A percentile compares a stretch with the other conserved stretches of the same genome.
Conservation (phyloP, 2,329 filamentous ascomycete species). For the Trichocomaceae sp. region DNA sequence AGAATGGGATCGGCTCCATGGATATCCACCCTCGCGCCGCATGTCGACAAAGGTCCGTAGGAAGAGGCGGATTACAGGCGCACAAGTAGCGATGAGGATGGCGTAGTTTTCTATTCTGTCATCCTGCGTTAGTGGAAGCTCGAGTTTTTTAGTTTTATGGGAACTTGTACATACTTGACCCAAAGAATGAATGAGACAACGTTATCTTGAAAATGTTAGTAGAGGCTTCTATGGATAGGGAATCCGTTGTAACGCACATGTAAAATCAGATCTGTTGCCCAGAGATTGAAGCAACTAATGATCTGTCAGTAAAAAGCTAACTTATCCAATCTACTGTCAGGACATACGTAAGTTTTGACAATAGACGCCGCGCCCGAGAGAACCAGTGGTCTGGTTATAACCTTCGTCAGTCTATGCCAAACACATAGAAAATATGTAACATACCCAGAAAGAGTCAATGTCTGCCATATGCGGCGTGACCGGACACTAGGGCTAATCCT, state of each 20-base stretch:
- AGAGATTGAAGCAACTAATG: slow-evolving; percentile 27
- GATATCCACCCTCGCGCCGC: slow-evolving; percentile 19
- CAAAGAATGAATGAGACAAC: slow-evolving; percentile 31
- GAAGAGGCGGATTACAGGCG: slow-evolving; percentile 30
- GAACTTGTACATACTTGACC: slow-evolving; percentile 27
- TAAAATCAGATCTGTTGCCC: slow-evolving; percentile 29
- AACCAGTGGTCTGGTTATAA: slow-evolving; percentile 20
- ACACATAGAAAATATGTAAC: background rate
- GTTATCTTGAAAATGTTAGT: slow-evolving; percentile 19
- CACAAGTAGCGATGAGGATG: slow-evolving; percentile 31
- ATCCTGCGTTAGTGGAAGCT: background rate
- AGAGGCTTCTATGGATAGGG: background rate
- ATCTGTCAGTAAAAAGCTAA: background rate
- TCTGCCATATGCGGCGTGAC: slow-evolving; percentile 32
- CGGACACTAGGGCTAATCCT: slow-evolving; percentile 25
- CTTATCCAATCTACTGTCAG: background rate
- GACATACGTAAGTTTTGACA: slow-evolving; percentile 30
- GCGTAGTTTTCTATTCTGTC: slow-evolving; percentile 33
- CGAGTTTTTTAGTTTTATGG: background rate
- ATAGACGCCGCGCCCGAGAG: slow-evolving; percentile 32
- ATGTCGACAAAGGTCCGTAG: slow-evolving; percentile 25
- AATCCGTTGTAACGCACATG: slow-evolving; percentile 16
- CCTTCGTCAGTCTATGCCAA: background rate
- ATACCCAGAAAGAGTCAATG: slow-evolving; percentile 25
- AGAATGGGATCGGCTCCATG: slow-evolving; percentile 18